Conservation (phyloP, 306 rosid species). For the Citrullus colocynthis region DNA sequence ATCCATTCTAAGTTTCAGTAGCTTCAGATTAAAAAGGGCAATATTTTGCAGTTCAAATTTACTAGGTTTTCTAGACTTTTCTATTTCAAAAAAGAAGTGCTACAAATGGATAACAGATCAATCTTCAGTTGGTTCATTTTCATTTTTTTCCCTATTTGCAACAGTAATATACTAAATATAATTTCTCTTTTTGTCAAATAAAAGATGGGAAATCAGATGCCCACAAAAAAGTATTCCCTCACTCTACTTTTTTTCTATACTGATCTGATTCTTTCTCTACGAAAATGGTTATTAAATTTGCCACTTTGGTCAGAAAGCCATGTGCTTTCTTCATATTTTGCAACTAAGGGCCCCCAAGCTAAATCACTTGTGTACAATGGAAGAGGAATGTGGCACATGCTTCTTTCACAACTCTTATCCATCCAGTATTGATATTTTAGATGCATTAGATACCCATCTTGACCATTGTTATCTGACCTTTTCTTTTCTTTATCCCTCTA, state of each 20-base stretch:
- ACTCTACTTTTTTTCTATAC: neutral
- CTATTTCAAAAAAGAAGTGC: neutral
- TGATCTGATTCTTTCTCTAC: neutral
- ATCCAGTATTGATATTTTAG: neutral
- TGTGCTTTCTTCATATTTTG: neutral
- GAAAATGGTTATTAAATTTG: neutral
- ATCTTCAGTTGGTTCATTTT: neutral
- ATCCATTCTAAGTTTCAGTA: neutral
- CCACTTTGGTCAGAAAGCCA: slow-evolving; percentile 4
- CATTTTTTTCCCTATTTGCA: neutral
- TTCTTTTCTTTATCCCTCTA: neutral
- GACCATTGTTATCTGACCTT: neutral
- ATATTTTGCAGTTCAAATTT: neutral
- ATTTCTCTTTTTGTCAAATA: neutral
- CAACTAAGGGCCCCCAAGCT: neutral
- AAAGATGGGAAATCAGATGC: slow-evolving; percentile 1
- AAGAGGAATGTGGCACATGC: slow-evolving; percentile 5
- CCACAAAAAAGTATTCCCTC: neutral
- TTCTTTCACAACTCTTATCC: neutral
- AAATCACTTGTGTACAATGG: neutral
- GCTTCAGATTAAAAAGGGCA: neutral
- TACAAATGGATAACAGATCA: neutral
- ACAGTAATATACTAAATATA: neutral
- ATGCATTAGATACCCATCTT: neutral
- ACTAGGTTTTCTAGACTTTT: neutral